Percentiles rank a stretch among this genome's conserved stretches.
These are phyloP conservation scores for Leccinum pallidistipes DNA, from an alignment of 1,284 basidiomycete species.

Conservation along the genomic window DNA sequence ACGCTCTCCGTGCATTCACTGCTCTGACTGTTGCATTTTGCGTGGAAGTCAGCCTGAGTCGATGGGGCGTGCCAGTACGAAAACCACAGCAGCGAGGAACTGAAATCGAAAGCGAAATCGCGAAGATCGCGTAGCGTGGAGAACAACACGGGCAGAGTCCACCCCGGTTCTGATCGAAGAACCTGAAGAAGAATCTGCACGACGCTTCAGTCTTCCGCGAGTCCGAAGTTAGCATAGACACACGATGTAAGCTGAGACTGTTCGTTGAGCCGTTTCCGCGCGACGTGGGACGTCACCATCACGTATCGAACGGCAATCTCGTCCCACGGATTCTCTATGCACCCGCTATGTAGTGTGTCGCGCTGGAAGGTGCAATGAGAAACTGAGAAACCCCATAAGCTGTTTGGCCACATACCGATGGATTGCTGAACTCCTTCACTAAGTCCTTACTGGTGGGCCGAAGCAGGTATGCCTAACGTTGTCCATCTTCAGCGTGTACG, in stretches of 20 bases:
- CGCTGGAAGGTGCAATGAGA: slow-evolving; percentile 30
- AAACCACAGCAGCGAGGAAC: slow-evolving; percentile 3
- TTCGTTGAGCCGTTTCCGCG: slow-evolving; percentile 68
- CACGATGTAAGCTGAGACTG: slow-evolving; percentile 66
- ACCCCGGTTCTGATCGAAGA: too few species aligned
- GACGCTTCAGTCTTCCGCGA: neutral
- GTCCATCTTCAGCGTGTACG: slow-evolving; percentile 62
- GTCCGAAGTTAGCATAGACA: slow-evolving; percentile 29
- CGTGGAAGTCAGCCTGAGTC: slow-evolving; percentile 65
- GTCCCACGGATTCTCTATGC: slow-evolving; percentile 73
- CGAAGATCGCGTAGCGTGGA: slow-evolving; percentile 77
- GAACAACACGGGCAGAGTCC: slow-evolving; percentile 81
- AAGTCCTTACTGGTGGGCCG: slow-evolving; percentile 71
- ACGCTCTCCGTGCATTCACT: slow-evolving; percentile 87
- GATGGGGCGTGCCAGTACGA: slow-evolving; percentile 1
- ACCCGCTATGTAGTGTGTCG: slow-evolving; percentile 60
- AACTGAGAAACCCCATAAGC: neutral
- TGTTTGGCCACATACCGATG: slow-evolving; percentile 48
- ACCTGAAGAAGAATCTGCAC: too few species aligned
- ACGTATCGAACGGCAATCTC: slow-evolving; percentile 81
- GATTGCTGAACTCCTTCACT: slow-evolving; percentile 68
- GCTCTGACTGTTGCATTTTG: slow-evolving; percentile 55
- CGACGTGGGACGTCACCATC: slow-evolving; percentile 65
- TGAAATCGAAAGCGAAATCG: slow-evolving; percentile 76
- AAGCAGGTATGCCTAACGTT: slow-evolving; percentile 67